Conservation (phyloP, 2,329 filamentous ascomycete species). For the Nothomitra cinnamomea region DNA sequence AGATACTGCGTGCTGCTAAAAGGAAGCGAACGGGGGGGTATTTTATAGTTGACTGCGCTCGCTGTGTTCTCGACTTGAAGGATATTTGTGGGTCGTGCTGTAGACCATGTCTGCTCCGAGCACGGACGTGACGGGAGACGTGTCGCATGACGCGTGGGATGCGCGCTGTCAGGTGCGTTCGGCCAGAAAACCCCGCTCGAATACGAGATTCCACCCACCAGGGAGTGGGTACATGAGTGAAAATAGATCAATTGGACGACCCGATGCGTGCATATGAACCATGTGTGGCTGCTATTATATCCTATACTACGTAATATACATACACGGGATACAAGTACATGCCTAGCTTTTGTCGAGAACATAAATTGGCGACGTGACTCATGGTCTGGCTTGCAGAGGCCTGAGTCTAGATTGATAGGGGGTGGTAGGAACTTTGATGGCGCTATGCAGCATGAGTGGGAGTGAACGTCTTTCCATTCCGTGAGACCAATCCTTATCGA, state of each 20-base stretch:
- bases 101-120: too few species aligned
- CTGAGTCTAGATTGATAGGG: too few species aligned
- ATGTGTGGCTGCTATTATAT: too few species aligned
- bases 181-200: background rate
- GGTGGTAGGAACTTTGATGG: constrained; percentile 6
- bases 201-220: background rate
- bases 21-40: background rate
- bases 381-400: background rate
- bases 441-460: constrained; percentile 4
- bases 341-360: too few species aligned
- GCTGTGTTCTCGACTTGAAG: background rate
- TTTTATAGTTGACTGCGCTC: background rate
- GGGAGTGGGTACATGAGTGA: too few species aligned
- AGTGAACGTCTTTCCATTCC: background rate
- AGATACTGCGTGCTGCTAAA: background rate
- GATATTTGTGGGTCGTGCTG: too few species aligned
- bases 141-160: background rate
- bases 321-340: too few species aligned
- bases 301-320: too few species aligned
- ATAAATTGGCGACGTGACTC: background rate
- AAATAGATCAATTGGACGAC: too few species aligned
- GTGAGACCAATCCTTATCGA: constrained; percentile 19
- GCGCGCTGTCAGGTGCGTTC: background rate
- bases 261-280: too few species aligned
- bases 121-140: background rate